Evolutionary conservation across 495 filamentous ascomycete genomes (phyloP), one percentile per base, ranked within the genome.

Genomic region (Platismatia glauca): DNA sequence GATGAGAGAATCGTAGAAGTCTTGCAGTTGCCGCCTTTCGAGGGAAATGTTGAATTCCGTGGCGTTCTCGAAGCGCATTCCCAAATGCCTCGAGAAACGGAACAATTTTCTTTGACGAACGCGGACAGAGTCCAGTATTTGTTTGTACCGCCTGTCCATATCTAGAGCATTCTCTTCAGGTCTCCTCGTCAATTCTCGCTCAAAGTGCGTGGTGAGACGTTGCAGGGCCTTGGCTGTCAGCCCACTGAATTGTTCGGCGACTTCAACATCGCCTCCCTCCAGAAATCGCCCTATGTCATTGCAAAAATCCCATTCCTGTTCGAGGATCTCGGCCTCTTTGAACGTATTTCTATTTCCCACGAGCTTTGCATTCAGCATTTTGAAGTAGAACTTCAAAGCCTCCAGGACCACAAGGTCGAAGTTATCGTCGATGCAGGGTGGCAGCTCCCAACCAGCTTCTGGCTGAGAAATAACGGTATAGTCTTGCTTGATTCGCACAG

Each of bases 291-390:
- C 94, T 63, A 97, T 88, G 61, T 91, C 87, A 69, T 97, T 97
- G 1, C 88, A 91, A 65, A 96, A 97, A 33, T 87, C 88, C 93
- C 94, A 98, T 72, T 97, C 94, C 67, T 96, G 92, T 70, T 96
- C 93, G 37, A 98, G 76, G 64, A 98, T 89, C 74, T 98, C 94
- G 16, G 94, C 94, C 69, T 97, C 94, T 71, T 97, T 97, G 81
- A 97, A 97, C 0, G 94, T 96, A 74, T 97, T 98, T 71, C 96
- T 97, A 76, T 97, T 97, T 52, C 91, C 89, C 70, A 90, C 91
- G 53, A 98, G 78, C 71, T 97, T 97, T 89, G 91, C 96, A 68
- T 96, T 96, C 58, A 98, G 78, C 76, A 98, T 88, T 67, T 90
- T 89, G 78, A 98, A 97, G 71, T 97, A 98, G 71, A 95, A 97